A percentile compares a stretch with the other conserved stretches of the same genome.
Conservation (phyloP, 2,329 filamentous ascomycete genomes). For the Septoria linicola region DNA sequence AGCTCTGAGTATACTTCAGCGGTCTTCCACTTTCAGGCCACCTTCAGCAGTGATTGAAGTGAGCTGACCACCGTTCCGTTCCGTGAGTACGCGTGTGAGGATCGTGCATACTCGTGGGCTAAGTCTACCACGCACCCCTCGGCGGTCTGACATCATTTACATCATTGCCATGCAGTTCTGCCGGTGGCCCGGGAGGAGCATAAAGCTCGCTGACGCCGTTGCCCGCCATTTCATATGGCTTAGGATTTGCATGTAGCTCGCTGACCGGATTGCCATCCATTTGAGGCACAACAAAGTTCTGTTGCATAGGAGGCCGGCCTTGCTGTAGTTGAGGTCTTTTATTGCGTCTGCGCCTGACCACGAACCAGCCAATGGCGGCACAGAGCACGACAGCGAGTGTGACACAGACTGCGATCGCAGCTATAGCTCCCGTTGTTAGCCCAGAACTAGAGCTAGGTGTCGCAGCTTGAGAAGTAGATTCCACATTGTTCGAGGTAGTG, state of each 20-base stretch:
- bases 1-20: too few species aligned
- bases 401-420: not conserved
- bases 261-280: not conserved
- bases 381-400: not conserved
- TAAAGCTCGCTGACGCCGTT: not conserved
- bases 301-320: not conserved
- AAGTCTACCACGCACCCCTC: not conserved
- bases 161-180: too few species aligned
- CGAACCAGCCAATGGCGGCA: not conserved
- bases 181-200: too few species aligned
- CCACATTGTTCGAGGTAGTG: too few species aligned
- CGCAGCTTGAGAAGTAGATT: not conserved
- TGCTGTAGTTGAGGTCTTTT: not conserved
- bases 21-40: too few species aligned
- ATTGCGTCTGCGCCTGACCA: not conserved
- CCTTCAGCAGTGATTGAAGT: too few species aligned
- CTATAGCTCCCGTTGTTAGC: not conserved
- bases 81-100: too few species aligned
- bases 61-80: too few species aligned
- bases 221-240: not conserved
- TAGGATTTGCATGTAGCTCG: not conserved
- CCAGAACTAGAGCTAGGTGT: not conserved
- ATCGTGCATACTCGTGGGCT: too few species aligned
- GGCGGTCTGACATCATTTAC: too few species aligned
- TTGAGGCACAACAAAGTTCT: not conserved